Conservation (phyloP, 768 basidiomycete species). For the Lyophyllum shimeji region DNA sequence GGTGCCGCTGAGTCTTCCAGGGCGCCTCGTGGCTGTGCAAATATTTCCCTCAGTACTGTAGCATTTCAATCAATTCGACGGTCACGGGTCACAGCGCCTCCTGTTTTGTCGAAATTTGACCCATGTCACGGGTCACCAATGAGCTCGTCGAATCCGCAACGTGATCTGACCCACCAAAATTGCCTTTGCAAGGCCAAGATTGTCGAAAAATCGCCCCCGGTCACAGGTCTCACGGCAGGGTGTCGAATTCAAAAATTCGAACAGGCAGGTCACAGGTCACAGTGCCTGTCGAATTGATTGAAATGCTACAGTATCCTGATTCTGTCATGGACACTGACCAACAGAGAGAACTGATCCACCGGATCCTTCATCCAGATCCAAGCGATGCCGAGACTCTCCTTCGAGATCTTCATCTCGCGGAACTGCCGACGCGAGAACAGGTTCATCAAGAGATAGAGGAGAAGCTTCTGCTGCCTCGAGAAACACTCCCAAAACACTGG, state of each 20-base stretch:
- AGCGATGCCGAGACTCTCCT: conserved; percentile 45
- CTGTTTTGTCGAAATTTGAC: not conserved
- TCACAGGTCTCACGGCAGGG: no score
- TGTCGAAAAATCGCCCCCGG: no score
- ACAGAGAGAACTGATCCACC: conserved; percentile 38
- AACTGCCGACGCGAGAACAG: conserved; percentile 55
- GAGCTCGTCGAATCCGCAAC: not conserved
- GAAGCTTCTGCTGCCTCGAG: conserved; percentile 69
- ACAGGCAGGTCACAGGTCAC: not conserved
- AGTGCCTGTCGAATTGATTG: not conserved
- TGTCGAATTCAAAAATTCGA: not conserved
- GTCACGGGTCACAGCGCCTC: not conserved
- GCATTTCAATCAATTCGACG: not conserved
- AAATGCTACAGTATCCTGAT: not conserved
- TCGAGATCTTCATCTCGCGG: conserved; percentile 55
- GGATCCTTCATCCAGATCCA: conserved; percentile 44
- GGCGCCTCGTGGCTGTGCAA: conserved; percentile 13
- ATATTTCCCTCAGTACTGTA: no score
- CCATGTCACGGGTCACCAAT: not conserved
- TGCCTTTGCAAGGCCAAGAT: no score
- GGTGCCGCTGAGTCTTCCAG: not conserved
- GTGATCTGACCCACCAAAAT: no score
- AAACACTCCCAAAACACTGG: conserved; percentile 67
- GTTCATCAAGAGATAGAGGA: conserved; percentile 73
- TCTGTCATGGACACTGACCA: conserved; percentile 30